Evolutionary conservation across 345 rosid genomes (phyloP), one percentile per base, ranked within the genome.

Genomic region (Ceriops decandra): DNA sequence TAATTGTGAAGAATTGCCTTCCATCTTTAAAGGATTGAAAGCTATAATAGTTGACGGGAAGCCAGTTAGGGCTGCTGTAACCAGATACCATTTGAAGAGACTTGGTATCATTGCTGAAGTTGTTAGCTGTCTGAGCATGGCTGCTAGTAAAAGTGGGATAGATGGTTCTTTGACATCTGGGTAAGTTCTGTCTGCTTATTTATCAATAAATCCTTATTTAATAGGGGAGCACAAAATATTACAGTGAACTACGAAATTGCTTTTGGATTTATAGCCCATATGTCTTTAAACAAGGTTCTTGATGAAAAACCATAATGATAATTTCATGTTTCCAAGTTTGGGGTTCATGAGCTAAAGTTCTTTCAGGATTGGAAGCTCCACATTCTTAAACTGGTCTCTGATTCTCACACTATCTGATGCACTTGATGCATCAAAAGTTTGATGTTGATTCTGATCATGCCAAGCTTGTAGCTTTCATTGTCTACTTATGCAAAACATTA

Each of bases 31-130:
- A 85, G 96, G 95, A 70, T 75, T 88, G 83, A 90, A 83, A 78
- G 99, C 96, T 36, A 5, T 90, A 22, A 85, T 95, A 60, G 85
- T 95, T 80, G 99, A 95, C 72, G 85, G 79, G 31, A 91, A 90
- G 68, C 93, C 93, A 0, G 97, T 95, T 59, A 83, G 99, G 82
- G 97, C 97, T 42, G 90, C 97, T 9, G 95, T 89, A 33, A 91
- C 95, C 62, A 82, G 60, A 77, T 95, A 95, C 76, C 99, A 95
- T 79, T 75, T 95, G 81, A 89, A 86, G 76, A 85, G 99, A 75
- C 96, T 95, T 22, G 99, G 98, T 53, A 88, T 95, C 67, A 38
- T 67, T 20, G 93, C 85, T 11, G 92, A 95, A 62, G 77, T 95
- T 26, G 82, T 78, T n/a, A 80, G 79, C 32, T 83, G 75, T 73